A percentile compares a stretch with the other conserved stretches of the same genome.
Conservation (phyloP, 2,329 filamentous ascomycete genomes). For the Alternaria burnsii region DNA sequence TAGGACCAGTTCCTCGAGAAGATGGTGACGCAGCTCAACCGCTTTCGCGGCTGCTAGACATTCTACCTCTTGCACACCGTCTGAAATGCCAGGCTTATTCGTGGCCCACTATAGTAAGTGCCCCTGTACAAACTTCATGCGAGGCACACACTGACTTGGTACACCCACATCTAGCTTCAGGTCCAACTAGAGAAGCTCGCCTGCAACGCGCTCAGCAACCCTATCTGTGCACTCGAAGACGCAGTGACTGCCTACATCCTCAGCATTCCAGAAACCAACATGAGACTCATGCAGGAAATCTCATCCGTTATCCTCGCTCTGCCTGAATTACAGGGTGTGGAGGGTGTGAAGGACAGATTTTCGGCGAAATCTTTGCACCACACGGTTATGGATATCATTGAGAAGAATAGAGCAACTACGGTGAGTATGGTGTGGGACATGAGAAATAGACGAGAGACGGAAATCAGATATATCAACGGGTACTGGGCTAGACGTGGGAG, state of each 20-base stretch:
- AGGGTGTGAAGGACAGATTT: constrained; percentile 4
- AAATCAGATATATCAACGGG: constrained; percentile 12
- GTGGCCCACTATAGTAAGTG: neutral
- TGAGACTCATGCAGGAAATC: constrained; percentile 11
- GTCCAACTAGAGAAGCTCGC: constrained; percentile 3
- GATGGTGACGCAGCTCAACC: neutral
- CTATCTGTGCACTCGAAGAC: constrained; percentile 14
- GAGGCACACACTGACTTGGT: neutral
- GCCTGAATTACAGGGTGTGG: constrained; percentile 10
- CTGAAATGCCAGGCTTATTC: neutral
- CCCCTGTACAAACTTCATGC: too few species aligned
- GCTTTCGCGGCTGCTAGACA: neutral
- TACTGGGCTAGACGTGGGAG: constrained; percentile 11
- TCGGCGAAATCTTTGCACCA: constrained; percentile 2
- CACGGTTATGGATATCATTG: constrained; percentile 7
- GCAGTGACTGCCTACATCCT: constrained; percentile 7
- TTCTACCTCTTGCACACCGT: neutral
- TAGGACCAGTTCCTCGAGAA: constrained; percentile 6
- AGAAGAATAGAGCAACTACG: constrained; percentile 2
- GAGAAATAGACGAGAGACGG: constrained; percentile 7
- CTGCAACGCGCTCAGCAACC: constrained; percentile 13
- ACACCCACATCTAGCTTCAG: neutral
- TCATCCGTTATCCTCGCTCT: constrained; percentile 11
- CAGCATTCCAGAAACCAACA: constrained; percentile 11
- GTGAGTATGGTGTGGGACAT: constrained; percentile 13